These are phyloP conservation scores for Solanum chacoense DNA, from an alignment of 305 asterid species.

Conservation along the genomic window DNA sequence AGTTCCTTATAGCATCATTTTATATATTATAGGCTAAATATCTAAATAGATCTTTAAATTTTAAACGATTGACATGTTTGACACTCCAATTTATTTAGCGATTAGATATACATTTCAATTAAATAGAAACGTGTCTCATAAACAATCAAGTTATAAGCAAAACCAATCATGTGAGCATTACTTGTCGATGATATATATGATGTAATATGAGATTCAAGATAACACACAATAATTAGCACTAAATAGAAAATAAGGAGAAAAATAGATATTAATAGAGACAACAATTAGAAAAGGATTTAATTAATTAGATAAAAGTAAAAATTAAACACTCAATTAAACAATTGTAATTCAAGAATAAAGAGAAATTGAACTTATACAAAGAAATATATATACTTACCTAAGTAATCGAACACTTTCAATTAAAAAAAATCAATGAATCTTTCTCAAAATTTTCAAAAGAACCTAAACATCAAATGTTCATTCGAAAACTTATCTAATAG, in stretches of 20 bases:
- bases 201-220: neutral
- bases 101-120: too few relatives aligned
- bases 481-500: neutral
- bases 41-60: too few relatives aligned
- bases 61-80: too few relatives aligned
- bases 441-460: neutral
- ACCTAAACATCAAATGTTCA: neutral
- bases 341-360: neutral
- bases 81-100: neutral
- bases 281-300: neutral
- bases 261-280: neutral
- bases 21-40: too few relatives aligned
- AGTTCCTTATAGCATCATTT: neutral
- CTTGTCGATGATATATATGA: neutral
- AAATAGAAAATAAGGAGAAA: neutral
- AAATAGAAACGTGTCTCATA: neutral
- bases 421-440: neutral
- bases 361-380: neutral
- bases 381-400: neutral
- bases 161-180: neutral
- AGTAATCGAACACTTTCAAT: neutral
- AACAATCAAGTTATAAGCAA: neutral
- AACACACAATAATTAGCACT: neutral
- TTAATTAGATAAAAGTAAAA: neutral
- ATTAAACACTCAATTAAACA: neutral